Conservation (phyloP, 176 grass and related monocot species). For the Stipa capillata region DNA sequence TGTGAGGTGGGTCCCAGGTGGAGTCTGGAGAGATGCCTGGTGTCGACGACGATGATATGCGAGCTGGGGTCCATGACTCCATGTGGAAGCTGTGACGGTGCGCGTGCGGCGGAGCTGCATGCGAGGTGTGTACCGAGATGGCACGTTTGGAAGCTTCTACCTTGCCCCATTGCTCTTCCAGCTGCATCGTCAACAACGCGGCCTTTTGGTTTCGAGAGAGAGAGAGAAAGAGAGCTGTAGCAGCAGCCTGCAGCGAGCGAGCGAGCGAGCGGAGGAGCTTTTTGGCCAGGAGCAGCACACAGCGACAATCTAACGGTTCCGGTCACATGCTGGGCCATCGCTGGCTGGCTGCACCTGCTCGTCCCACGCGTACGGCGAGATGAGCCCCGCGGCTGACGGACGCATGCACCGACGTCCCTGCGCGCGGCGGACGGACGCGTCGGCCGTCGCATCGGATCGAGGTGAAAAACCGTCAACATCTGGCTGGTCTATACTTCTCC, state of each 20-base stretch:
- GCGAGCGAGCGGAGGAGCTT: not conserved
- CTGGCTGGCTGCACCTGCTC: no score
- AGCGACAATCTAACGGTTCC: no score
- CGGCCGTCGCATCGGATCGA: no score
- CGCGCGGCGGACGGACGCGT: no score
- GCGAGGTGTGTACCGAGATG: not conserved
- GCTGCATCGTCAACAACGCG: not conserved
- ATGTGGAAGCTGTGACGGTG: not conserved
- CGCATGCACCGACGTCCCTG: no score
- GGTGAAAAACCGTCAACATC: no score
- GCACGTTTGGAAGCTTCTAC: conserved; percentile 11
- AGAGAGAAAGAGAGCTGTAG: not conserved
- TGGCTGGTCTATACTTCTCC: no score
- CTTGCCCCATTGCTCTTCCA: not conserved
- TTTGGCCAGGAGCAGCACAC: not conserved
- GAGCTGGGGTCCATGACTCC: not conserved
- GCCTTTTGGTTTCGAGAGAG: not conserved
- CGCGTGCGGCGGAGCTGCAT: no score
- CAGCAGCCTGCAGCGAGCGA: not conserved
- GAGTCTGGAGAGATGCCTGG: not conserved
- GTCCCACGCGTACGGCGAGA: no score
- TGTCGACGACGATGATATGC: not conserved
- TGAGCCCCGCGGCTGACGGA: no score
- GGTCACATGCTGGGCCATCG: no score
- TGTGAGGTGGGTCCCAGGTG: no score